phyloP scores from a whole-genome alignment of 257 asterid genomes.

The Solanum raphanifolium region DNA sequence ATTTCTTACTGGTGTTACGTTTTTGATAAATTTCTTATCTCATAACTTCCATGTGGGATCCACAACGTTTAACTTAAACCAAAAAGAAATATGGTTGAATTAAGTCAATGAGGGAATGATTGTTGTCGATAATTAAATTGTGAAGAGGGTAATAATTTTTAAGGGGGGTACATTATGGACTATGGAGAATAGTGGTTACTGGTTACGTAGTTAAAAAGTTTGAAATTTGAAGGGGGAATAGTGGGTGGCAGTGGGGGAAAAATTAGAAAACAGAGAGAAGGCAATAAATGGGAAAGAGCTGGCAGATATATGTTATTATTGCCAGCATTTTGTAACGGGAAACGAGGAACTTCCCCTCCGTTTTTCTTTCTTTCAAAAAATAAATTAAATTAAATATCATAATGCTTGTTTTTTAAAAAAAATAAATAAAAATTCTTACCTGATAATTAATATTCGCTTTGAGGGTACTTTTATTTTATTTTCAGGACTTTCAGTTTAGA shows the following conservation, averaged over 20 bases:
- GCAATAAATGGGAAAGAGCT: constrained; percentile 20
- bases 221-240: constrained; percentile 3
- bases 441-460: no score
- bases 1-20: not conserved
- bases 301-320: constrained; percentile 1
- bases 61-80: not conserved
- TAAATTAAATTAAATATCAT: not conserved
- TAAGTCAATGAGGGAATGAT: not conserved
- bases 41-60: not conserved
- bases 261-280: not conserved
- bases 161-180: not conserved
- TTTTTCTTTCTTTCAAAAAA: not conserved
- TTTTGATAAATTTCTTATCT: no score
- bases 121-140: not conserved
- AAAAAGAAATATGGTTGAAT: not conserved
- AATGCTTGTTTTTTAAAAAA: not conserved
- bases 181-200: not conserved
- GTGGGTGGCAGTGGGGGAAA: not conserved
- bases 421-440: no score
- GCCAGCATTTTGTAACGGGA: constrained; percentile 46
- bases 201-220: constrained; percentile 10
- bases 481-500: no score
- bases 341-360: constrained; percentile 35
- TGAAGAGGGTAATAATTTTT: not conserved
- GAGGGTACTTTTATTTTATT: no score